Percentiles rank a stretch among this genome's conserved stretches.
phyloP scores from a whole-genome alignment of 768 basidiomycete species.

The Russula lepida region DNA sequence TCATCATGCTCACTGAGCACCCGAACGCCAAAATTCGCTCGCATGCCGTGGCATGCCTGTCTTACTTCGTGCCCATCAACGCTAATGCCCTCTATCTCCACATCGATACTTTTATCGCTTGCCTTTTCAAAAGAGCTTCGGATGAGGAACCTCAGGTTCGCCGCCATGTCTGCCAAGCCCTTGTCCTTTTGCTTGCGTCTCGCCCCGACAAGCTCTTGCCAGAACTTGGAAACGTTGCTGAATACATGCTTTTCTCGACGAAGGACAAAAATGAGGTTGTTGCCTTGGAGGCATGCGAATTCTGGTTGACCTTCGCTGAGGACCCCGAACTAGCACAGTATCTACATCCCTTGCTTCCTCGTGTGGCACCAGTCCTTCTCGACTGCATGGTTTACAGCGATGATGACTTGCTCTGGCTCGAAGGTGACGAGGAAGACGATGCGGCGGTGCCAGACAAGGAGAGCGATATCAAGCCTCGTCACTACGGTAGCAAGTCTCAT shows the following conservation, averaged over 20 bases:
- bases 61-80: slow-evolving; percentile 84
- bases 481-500: slow-evolving; percentile 82
- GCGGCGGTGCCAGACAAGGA: slow-evolving; percentile 88
- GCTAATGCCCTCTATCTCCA: slow-evolving; percentile 83
- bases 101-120: slow-evolving; percentile 89
- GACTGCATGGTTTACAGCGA: slow-evolving; percentile 98
- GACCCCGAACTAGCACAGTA: slow-evolving; percentile 80
- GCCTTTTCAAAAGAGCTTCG: slow-evolving; percentile 89
- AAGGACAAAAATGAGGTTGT: slow-evolving; percentile 96
- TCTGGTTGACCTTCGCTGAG: slow-evolving; percentile 98
- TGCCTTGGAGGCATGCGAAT: slow-evolving; percentile 97
- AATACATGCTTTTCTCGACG: slow-evolving; percentile 98
- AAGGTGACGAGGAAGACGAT: slow-evolving; percentile 81
- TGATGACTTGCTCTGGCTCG: slow-evolving; percentile 91
- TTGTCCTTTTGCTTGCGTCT: slow-evolving; percentile 86
- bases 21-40: slow-evolving; percentile 82
- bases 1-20: slow-evolving; percentile 82
- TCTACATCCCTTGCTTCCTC: slow-evolving; percentile 78
- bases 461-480: slow-evolving; percentile 91
- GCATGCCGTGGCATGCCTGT: slow-evolving; percentile 88
- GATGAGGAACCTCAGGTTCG: slow-evolving; percentile 93
- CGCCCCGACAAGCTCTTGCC: slow-evolving; percentile 96
- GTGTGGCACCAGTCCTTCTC: slow-evolving; percentile 89
- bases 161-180: slow-evolving; percentile 90
- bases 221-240: slow-evolving; percentile 89